A percentile compares a stretch with the other conserved stretches of the same genome.
Conservation (phyloP, 306 rosid species). For the Pachyrhizus erosus region DNA sequence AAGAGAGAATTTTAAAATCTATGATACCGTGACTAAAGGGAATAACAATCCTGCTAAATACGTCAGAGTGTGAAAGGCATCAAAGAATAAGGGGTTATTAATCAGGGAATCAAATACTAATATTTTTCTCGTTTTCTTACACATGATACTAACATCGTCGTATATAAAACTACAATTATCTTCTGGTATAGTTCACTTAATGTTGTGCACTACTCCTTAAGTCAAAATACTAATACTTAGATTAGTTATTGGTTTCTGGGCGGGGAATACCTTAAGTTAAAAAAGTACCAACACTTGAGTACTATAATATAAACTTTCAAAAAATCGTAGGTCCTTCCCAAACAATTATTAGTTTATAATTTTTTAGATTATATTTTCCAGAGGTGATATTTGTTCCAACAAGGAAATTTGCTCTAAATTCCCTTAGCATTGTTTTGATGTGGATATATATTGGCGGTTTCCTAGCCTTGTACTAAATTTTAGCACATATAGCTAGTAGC, state of each 20-base stretch:
- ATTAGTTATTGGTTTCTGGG: too few species aligned
- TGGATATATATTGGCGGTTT: not conserved
- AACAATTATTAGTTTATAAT: slow-evolving; percentile 15
- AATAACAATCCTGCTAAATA: not conserved
- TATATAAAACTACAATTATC: not conserved
- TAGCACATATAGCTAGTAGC: not conserved
- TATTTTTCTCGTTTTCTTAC: not conserved
- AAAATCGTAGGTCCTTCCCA: slow-evolving; percentile 18
- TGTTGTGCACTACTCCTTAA: not conserved
- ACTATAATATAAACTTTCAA: not conserved
- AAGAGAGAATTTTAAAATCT: not conserved
- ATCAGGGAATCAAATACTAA: slow-evolving; percentile 8
- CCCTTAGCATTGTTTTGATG: not conserved
- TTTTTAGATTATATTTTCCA: not conserved
- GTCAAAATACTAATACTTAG: not conserved
- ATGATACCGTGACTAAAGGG: slow-evolving; percentile 9
- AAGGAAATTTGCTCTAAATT: slow-evolving; percentile 1
- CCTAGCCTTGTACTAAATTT: slow-evolving; percentile 16
- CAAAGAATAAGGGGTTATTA: slow-evolving; percentile 24
- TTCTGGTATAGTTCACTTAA: not conserved
- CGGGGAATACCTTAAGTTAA: too few species aligned
- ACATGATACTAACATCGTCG: not conserved
- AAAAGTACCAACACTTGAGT: not conserved
- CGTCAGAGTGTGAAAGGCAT: slow-evolving; percentile 26
- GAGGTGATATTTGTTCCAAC: slow-evolving; percentile 27